Percentiles rank a stretch among this genome's conserved stretches.
phyloP scores from a whole-genome alignment of 2,329 filamentous ascomycete species.

The Fusarium pseudoanthophilum region DNA sequence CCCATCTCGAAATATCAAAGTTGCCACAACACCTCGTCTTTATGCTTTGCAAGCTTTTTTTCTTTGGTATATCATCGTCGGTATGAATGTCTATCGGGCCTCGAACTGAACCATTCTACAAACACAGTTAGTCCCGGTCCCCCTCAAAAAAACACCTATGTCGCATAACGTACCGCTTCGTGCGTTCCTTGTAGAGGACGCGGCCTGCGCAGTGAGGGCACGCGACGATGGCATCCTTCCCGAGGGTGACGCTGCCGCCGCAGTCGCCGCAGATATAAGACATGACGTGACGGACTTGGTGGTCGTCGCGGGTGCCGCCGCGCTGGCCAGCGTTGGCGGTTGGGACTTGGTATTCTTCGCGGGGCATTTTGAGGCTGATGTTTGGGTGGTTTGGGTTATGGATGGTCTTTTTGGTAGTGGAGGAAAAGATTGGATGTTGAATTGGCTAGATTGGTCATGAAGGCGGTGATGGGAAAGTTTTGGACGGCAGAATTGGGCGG shows the following conservation, averaged over 20 bases:
- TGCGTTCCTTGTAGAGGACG: slow-evolving; percentile 97
- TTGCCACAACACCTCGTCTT: slow-evolving; percentile 26
- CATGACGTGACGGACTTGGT: slow-evolving; percentile 53
- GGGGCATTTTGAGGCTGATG: slow-evolving; percentile 63
- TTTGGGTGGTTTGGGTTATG: not conserved
- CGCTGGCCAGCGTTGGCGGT: slow-evolving; percentile 60
- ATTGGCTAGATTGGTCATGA: slow-evolving; percentile 41
- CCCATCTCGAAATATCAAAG: slow-evolving; percentile 38
- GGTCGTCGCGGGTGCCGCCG: slow-evolving; percentile 54
- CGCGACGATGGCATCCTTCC: slow-evolving; percentile 61
- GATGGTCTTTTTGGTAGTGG: slow-evolving; percentile 2
- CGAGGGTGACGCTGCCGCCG: slow-evolving; percentile 54
- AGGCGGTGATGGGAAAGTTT: slow-evolving; percentile 41
- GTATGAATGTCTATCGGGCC: slow-evolving; percentile 69
- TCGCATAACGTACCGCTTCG: slow-evolving; percentile 79
- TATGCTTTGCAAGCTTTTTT: slow-evolving; percentile 13
- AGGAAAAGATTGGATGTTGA: slow-evolving; percentile 37
- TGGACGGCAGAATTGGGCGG: slow-evolving; percentile 45
- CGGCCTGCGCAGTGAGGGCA: slow-evolving; percentile 81
- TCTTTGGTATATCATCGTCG: slow-evolving; percentile 10
- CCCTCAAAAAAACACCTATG: too few relatives aligned
- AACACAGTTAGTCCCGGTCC: slow-evolving; percentile 5
- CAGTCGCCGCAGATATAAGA: slow-evolving; percentile 58
- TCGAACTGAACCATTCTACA: slow-evolving; percentile 97
- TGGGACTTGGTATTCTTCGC: slow-evolving; percentile 82